A percentile compares a stretch with the other conserved stretches of the same genome.
These are phyloP conservation scores for Boletus mariae DNA, from an alignment of 1,284 basidiomycete species.

Conservation along the genomic window DNA sequence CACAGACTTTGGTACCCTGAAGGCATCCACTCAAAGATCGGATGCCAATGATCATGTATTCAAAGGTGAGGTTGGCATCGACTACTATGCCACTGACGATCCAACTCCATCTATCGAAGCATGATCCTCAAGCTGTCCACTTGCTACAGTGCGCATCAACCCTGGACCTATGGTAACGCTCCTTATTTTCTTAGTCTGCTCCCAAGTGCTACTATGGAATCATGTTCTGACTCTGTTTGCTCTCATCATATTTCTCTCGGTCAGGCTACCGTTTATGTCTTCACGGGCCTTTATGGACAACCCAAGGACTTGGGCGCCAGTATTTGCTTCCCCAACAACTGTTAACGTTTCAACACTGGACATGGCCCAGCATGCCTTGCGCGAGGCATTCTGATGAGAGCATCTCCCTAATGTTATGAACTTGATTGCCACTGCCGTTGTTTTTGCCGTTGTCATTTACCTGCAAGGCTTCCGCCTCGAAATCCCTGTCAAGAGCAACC, in stretches of 20 bases:
- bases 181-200: slow-evolving; percentile 96
- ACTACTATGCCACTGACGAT: too few relatives aligned
- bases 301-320: slow-evolving; percentile 93
- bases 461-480: slow-evolving; percentile 98
- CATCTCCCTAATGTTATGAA: slow-evolving; percentile 98
- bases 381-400: slow-evolving; percentile 98
- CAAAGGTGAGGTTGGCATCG: too few relatives aligned
- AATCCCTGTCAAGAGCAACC: slow-evolving; percentile 97
- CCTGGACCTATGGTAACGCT: slow-evolving; percentile 56
- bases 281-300: slow-evolving; percentile 95
- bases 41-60: too few relatives aligned
- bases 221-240: slow-evolving; percentile 99
- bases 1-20: too few relatives aligned
- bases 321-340: slow-evolving; percentile 95
- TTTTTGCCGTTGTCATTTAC: slow-evolving; percentile 96
- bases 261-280: slow-evolving; percentile 95
- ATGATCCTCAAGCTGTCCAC: too few relatives aligned
- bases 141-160: too few relatives aligned
- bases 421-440: slow-evolving; percentile 85
- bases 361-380: slow-evolving; percentile 94
- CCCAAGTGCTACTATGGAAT: slow-evolving; percentile 96
- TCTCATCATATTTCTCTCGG: slow-evolving; percentile 89
- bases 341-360: slow-evolving; percentile 78
- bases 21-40: too few relatives aligned
- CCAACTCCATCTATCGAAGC: too few relatives aligned